Evolutionary conservation across 139 green algal species (phyloP), one percentile per base, ranked within the genome.

Genomic region (Haematococcus sp.): DNA sequence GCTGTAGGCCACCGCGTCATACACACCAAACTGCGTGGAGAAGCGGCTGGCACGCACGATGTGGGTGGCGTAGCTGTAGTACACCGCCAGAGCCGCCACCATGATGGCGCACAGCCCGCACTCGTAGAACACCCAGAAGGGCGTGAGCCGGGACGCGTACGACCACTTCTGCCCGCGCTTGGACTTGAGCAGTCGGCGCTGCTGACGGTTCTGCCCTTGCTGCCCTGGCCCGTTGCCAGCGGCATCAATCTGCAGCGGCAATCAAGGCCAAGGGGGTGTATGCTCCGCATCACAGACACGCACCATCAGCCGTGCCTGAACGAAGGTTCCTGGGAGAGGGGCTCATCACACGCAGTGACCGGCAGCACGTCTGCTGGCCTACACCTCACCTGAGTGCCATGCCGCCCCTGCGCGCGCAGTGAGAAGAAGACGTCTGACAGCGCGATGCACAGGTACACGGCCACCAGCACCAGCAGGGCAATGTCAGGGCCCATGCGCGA

Each of bases 61-160:
- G 11, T 52, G 9, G 0, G 56, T n/a, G 9, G 63, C n/a, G 63
- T 78, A 78, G 3, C 28, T 22, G n/a, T 32, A 78, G 55, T 33
- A 78, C 2, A 68, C n/a, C 7, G 31, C 63, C 23, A 78, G n/a
- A 31, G 33, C 44, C 7, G 63, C 73, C 1, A 68, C n/a, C 73
- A 78, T 73, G 31, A 73, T 27, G 27, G 4, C 30, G 49, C 63
- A 66, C 25, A 78, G 31, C 0, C n/a, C 63, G 4, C 23, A 49
- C 63, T 78, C 73, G 25, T 58, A 78, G 1, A 40, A 20, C 32
- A 73, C 35, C 73, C 73, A 78, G 63, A 67, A 67, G 23, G 49
- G 49, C 0, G 44, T 68, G 25, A 66, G 56, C 4, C 51, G 67
- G 5, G 49, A 25, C 4, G 46, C 23, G 67, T 60, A 73, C 20